Evolutionary conservation across 176 grass and related monocot genomes (phyloP), one percentile per base, ranked within the genome.

Genomic region (Carex scoparia): DNA sequence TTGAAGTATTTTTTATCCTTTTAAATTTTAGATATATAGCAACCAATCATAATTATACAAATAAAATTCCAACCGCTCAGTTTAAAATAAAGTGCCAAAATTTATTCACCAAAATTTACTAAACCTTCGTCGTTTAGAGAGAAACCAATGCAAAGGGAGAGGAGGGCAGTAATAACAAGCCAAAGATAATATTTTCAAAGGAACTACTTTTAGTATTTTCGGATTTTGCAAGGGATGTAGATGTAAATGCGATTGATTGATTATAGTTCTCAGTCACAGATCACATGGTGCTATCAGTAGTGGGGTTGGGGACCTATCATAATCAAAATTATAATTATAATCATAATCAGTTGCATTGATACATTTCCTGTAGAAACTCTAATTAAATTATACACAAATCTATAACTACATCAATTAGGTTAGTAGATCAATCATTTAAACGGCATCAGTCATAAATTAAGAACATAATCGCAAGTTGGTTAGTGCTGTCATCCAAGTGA

Each of bases 381-480:
- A 65, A 65, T 40, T 72, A 72, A 33, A 72, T 72, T 72, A 44
- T 72, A 72, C 69, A 72, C 40, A 72, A 48, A 72, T 19, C 18
- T 44, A 72, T 48, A 23, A 5, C 46, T 8, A 19, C 40, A 19
- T 44, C 49, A 9, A 44, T 8, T 44, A 27, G 46, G 2, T 3
- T 10, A 72, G 15, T 13, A 19, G 69, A 48, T 72, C 69, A 72
- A 72, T 72, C 69, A 72, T 72, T 63, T 10, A 10, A 63, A 63
- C 61, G 1, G 61, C 19, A 63, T 1, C 61, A 63, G 23, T 9
- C 16, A 18, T 63, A 2, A 63, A 63, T 30, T 23, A 19, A 72
- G 8, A 72, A 72, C 69, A 72, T 7, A 72, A 72, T 72, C 69
- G 0, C 1, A 48, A 46, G 69, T 72, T 27, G 38, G 40, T 72